These are phyloP conservation scores for Emydomyces testavorans DNA, from an alignment of 2,329 filamentous ascomycete species.

Conservation along the genomic window DNA sequence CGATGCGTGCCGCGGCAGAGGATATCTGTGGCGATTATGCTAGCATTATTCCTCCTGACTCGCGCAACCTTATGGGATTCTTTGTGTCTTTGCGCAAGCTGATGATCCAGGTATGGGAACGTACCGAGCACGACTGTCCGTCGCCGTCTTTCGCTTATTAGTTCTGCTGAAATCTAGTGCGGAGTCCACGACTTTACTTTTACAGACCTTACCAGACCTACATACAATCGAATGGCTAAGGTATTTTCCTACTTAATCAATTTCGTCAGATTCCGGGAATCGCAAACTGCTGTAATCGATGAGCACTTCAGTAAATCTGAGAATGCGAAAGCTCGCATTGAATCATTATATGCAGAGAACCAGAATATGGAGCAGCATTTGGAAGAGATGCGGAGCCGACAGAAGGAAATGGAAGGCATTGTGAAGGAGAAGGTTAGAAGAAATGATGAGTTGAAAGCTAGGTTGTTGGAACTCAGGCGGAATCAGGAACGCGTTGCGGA, in stretches of 20 bases:
- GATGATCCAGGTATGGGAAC: conserved; percentile 48
- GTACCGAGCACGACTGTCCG: no score
- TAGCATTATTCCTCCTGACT: conserved; percentile 76
- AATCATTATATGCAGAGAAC: conserved; percentile 73
- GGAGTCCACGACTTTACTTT: conserved; percentile 91
- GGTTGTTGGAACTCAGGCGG: conserved; percentile 65
- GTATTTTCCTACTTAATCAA: conserved; percentile 98
- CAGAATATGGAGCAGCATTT: conserved; percentile 72
- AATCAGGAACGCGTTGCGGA: conserved; percentile 74
- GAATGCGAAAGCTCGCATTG: conserved; percentile 74
- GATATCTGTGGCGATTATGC: conserved; percentile 67
- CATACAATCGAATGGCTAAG: conserved; percentile 78
- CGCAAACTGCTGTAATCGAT: conserved; percentile 78
- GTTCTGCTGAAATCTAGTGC: conserved; percentile 44
- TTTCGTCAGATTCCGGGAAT: conserved; percentile 93
- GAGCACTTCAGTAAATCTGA: conserved; percentile 88
- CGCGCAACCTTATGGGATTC: conserved; percentile 90
- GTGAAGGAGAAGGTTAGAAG: conserved; percentile 74
- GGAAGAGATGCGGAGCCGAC: conserved; percentile 67
- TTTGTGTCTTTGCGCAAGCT: conserved; percentile 72
- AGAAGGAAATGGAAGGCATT: conserved; percentile 67
- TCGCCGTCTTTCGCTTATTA: no score
- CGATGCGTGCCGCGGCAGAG: conserved; percentile 84
- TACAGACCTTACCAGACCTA: conserved; percentile 80
- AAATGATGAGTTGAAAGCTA: conserved; percentile 77